Evolutionary conservation across 2,329 filamentous ascomycete genomes (phyloP).

Genomic region (Fusarium piperis): DNA sequence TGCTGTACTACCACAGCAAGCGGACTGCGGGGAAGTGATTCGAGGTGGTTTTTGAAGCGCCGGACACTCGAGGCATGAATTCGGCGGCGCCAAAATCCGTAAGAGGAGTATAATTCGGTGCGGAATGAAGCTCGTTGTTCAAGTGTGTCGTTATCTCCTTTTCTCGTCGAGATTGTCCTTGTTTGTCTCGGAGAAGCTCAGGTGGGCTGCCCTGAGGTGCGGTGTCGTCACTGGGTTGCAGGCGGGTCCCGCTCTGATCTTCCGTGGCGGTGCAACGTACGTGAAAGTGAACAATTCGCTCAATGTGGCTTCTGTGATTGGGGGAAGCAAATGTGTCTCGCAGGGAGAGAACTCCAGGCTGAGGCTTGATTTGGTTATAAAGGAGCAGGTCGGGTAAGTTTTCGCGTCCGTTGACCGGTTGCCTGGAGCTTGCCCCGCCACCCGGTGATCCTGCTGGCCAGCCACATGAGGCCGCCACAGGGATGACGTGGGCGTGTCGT

Average conservation of each 20-base stretch:
- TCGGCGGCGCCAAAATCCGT: background rate
- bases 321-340: background rate
- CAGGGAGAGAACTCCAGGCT: background rate
- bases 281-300: conserved; percentile 12
- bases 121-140: background rate
- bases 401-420: conserved; percentile 22
- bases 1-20: conserved; percentile 14
- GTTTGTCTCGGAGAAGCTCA: background rate
- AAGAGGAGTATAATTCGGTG: background rate
- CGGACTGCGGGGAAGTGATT: conserved; percentile 30
- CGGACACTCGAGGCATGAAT: conserved; percentile 15
- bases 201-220: conserved; percentile 26
- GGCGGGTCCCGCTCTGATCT: conserved; percentile 25
- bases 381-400: conserved; percentile 9
- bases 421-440: conserved; percentile 34
- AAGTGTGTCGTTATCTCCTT: background rate
- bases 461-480: conserved; percentile 35
- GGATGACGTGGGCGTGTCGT: conserved; percentile 39
- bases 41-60: conserved; percentile 11
- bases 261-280: conserved; percentile 29
- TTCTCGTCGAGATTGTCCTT: conserved; percentile 4
- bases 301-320: conserved; percentile 1
- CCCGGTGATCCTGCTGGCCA: conserved; percentile 10
- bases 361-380: background rate
- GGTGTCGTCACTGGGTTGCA: conserved; percentile 41